Evolutionary conservation across 306 rosid species (phyloP), one percentile per base, ranked within the genome.

Genomic region (Dalbergia cochinchinensis): DNA sequence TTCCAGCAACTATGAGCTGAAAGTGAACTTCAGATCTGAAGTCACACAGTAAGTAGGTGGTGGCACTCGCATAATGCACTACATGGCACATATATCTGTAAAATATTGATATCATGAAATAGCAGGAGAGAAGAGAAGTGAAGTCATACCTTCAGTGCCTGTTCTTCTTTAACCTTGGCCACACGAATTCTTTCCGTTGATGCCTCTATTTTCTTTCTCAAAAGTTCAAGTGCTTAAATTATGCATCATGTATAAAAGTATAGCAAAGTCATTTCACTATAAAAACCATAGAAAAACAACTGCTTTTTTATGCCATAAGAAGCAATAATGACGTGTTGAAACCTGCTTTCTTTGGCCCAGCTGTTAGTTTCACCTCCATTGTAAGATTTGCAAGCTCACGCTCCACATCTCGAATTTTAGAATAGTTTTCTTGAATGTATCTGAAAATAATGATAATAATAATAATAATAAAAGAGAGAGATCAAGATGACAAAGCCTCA

Each of bases 311-410:
- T 6, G 61, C 6, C 26, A 50, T 44, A 69, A 60, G 55, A 61
- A 77, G 75, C 63, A 87, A 74, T 64, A 71, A 74, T 42, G 57
- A 78, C 15, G 73, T 58, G 62, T 44, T 63, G 84, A 84, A 81
- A 94, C 99, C 97, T 88, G 97, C 90, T 90, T 92, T 95, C 79
- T 95, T 95, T 0, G 99, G 98, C 62, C 99, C 99, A 26, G 98
- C 93, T 8, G 97, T 95, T 71, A 91, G 98, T 79, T 92, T 95
- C 92, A 92, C 83, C 88, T 95, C 96, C 94, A 92, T 80, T 2
- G 89, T 61, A 85, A 95, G 97, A 74, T 79, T 88, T 73, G 88
- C 85, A 77, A 95, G 90, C 77, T 92, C 96, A 47, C 98, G 91
- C 78, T 95, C 98, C 14, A 95, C 99, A 86, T 91, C 89, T 5